Conservation (phyloP, 192 early-diverging fungal genomes). For the Coemansia sp. region DNA sequence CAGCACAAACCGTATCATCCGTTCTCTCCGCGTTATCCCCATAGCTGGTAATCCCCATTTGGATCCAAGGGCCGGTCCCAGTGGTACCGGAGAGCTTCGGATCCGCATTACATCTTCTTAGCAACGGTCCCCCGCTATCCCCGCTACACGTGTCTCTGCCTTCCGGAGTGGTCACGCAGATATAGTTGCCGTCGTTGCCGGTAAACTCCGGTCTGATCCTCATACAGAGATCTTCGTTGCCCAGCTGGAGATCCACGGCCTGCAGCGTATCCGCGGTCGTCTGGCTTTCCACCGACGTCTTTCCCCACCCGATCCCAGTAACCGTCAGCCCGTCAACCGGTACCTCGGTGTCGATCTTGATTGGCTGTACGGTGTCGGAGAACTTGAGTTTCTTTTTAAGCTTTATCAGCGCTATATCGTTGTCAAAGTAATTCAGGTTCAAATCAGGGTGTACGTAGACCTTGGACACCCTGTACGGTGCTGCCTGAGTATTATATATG, state of each 20-base stretch:
- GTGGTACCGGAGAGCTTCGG: not conserved
- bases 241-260: constrained; percentile 27
- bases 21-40: constrained; percentile 30
- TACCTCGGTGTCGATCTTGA: constrained; percentile 32
- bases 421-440: constrained; percentile 47
- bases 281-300: constrained; percentile 23
- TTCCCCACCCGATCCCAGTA: constrained; percentile 52
- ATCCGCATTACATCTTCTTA: constrained; percentile 24
- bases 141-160: constrained; percentile 49
- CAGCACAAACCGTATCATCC: constrained; percentile 28
- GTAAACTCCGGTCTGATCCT: constrained; percentile 21
- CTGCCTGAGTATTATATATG: constrained; percentile 9
- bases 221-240: constrained; percentile 29
- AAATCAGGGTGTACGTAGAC: constrained; percentile 37
- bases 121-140: constrained; percentile 42
- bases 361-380: constrained; percentile 31
- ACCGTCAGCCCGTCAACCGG: constrained; percentile 29
- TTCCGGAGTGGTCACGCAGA: constrained; percentile 49
- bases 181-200: constrained; percentile 42
- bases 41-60: constrained; percentile 53
- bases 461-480: constrained; percentile 21
- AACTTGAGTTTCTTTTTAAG: constrained; percentile 38
- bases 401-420: constrained; percentile 54
- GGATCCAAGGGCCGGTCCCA: constrained; percentile 39
- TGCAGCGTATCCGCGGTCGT: constrained; percentile 25